Evolutionary conservation across 2,329 filamentous ascomycete genomes (phyloP).

Genomic region (Claviceps sp.): DNA sequence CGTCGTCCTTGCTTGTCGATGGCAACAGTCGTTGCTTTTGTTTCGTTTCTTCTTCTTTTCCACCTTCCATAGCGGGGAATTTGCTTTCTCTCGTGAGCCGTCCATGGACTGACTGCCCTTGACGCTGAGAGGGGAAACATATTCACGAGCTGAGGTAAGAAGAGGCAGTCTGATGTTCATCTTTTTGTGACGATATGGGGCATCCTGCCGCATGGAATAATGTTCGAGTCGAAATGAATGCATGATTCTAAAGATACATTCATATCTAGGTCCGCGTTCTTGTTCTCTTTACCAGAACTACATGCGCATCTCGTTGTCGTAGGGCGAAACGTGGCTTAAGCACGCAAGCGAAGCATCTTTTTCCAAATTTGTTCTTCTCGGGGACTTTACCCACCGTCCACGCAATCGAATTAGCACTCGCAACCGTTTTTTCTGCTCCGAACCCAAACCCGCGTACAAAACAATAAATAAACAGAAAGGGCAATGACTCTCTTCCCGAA

Average conservation of each 20-base stretch:
- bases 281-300: background rate
- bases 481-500: conserved; percentile 13
- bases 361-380: background rate
- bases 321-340: background rate
- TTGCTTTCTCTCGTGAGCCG: background rate
- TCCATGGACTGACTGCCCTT: background rate
- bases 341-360: background rate
- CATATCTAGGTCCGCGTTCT: background rate
- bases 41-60: background rate
- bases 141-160: background rate
- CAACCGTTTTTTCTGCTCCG: background rate
- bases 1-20: background rate
- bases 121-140: background rate
- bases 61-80: background rate
- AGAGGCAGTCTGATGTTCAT: background rate
- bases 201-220: background rate
- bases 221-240: background rate
- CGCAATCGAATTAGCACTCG: background rate
- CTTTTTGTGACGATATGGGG: background rate
- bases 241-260: background rate
- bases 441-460: background rate
- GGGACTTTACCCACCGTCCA: background rate
- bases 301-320: background rate
- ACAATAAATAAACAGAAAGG: background rate
- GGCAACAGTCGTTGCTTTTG: background rate